Evolutionary conservation across 768 basidiomycete species (phyloP), one percentile per base, ranked within the genome.

Genomic region (Rhodosporidiobolus sp.): DNA sequence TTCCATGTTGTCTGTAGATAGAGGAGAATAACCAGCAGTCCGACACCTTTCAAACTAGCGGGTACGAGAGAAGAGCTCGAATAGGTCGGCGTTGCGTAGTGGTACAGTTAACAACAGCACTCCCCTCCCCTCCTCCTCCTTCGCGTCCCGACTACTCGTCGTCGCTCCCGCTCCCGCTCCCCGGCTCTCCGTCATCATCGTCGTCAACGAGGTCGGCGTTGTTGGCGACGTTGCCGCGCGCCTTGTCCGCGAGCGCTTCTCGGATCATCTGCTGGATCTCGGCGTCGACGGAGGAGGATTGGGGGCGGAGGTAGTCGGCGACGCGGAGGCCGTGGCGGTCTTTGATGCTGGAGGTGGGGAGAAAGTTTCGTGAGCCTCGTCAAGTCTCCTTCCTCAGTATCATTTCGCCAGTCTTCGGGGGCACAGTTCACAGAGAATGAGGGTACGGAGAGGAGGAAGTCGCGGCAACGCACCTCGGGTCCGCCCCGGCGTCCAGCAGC

Each of bases 401-500:
- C n/a, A n/a, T n/a, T n/a, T n/a, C n/a, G n/a, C n/a, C n/a, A n/a
- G n/a, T n/a, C n/a, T n/a, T n/a, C n/a, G n/a, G n/a, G n/a, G n/a
- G n/a, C n/a, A n/a, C n/a, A n/a, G n/a, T n/a, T n/a, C n/a, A n/a
- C n/a, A n/a, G n/a, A n/a, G n/a, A n/a, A n/a, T n/a, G n/a, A n/a
- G n/a, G n/a, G n/a, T n/a, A n/a, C n/a, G n/a, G n/a, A n/a, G n/a
- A n/a, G n/a, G n/a, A n/a, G n/a, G n/a, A n/a, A n/a, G n/a, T 28
- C 26, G 65, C 16, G n/a, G 43, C 32, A 24, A 80, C 87, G 71
- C 69, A 90, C 89, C 80, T 83, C 6, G 85, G 86, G 81, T 91
- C 86, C 2, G 90, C 90, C 7, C 91, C 91, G 0, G 91, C 91
- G 2, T 93, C 91, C 7, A 92, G 81, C 69, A 93, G 80, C 45